These are phyloP conservation scores for Trypanosoma avium DNA, from an alignment of 208 protist genomes.

Conservation along the genomic window DNA sequence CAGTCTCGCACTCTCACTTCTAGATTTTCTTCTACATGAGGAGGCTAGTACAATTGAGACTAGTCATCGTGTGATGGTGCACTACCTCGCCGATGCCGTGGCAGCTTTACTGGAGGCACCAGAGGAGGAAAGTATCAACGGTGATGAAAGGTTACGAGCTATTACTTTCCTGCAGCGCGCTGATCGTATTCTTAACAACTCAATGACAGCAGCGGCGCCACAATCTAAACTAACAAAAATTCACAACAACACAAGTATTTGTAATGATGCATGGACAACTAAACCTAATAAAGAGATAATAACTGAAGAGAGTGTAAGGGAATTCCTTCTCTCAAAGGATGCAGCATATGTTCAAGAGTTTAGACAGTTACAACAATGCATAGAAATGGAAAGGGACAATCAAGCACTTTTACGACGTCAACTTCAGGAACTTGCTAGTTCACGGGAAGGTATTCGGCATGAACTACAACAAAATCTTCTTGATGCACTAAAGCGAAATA, in stretches of 20 bases:
- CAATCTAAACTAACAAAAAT: too few relatives aligned
- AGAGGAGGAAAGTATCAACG: conserved; percentile 1
- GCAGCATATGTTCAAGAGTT: conserved; percentile 16
- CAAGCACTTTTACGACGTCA: conserved; percentile 2
- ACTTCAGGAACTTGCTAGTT: neutral
- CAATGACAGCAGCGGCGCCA: neutral
- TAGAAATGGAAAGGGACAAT: conserved; percentile 3
- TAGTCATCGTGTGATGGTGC: neutral
- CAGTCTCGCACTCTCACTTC: conserved; percentile 18
- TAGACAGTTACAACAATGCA: conserved; percentile 1
- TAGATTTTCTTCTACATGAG: conserved; percentile 7
- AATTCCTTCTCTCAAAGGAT: conserved; percentile 18
- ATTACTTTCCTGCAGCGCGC: conserved; percentile 13
- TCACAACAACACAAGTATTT: too few relatives aligned
- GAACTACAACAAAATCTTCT: neutral
- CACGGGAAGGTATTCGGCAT: neutral
- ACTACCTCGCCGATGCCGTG: conserved; percentile 21
- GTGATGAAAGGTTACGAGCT: conserved; percentile 14
- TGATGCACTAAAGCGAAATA: neutral
- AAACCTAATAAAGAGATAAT: too few relatives aligned
- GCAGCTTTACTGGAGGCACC: conserved; percentile 9
- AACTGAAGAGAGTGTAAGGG: neutral
- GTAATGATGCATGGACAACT: too few relatives aligned
- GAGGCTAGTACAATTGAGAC: neutral
- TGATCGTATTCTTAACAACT: neutral